Evolutionary conservation across 176 grass and related monocot genomes (phyloP), one percentile per base, ranked within the genome.

Genomic region (Rhynchospora pubera): DNA sequence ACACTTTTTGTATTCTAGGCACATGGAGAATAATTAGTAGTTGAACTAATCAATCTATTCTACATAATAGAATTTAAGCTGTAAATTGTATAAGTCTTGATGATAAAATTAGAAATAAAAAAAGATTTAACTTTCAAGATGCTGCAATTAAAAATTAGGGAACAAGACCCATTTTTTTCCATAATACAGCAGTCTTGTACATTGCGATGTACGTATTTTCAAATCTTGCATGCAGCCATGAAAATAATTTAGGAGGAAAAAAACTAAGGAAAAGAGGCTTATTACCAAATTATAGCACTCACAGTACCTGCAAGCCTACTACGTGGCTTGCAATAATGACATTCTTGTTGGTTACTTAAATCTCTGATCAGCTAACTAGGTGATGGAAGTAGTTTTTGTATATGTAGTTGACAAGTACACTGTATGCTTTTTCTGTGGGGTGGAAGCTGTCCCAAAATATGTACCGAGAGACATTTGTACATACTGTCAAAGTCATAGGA

Each of bases 361-460:
- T 12, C 7, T 21, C 44, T 73, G 68, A 21, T 72, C 70, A 74
- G 21, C 45, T 74, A 21, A 87, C n/a, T 58, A 88, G 77, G 65
- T 63, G 59, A 28, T 62, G 70, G 77, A 85, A 66, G 79, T 89
- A 91, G 82, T 89, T 91, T 69, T 94, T 80, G 60, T 60, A 91
- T 46, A 90, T 78, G 62, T 62, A 84, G 77, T 89, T 86, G 5
- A 90, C 77, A 19, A 97, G 79, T 39, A 93, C 58, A 74, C 53
- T 92, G 86, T 91, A 94, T 0, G 89, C 89, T 77, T 89, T 94
- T 78, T 94, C 92, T 2, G 92, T 94, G 0, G 92, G 92, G 75
- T 94, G 92, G 85, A 83, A 91, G 86, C 93, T 92, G 86, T 96
- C 93, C 93, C 93, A 96, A 81, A 96, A 96, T 68, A 91, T 62